These are phyloP conservation scores for Elongisporangium undulatum DNA, from an alignment of 352 stramenopile genomes.

Conservation along the genomic window DNA sequence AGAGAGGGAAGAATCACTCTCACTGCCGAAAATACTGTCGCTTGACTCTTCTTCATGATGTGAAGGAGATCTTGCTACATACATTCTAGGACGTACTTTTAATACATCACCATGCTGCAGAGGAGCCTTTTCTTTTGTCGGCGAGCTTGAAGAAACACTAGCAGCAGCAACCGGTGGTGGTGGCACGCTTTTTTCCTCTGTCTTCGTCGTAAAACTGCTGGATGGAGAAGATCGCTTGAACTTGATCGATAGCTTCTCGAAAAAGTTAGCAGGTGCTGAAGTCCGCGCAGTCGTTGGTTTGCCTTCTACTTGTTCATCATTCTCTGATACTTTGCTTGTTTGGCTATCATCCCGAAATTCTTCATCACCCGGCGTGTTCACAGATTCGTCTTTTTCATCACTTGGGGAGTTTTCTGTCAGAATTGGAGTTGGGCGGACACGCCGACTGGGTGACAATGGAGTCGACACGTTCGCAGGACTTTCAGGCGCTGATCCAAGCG, in stretches of 20 bases:
- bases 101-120: slow-evolving; percentile 32
- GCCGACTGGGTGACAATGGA: background rate
- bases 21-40: slow-evolving; percentile 83
- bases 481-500: slow-evolving; percentile 3
- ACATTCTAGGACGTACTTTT: slow-evolving; percentile 71
- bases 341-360: background rate
- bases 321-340: slow-evolving; percentile 9
- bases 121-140: background rate
- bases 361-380: slow-evolving; percentile 20
- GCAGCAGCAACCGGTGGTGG: slow-evolving; percentile 3
- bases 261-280: slow-evolving; percentile 68
- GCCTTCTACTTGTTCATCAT: slow-evolving; percentile 27
- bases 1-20: slow-evolving; percentile 52
- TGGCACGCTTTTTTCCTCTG: slow-evolving; percentile 14
- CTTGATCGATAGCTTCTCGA: slow-evolving; percentile 78
- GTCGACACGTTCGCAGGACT: slow-evolving; percentile 14
- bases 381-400: background rate
- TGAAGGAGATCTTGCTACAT: slow-evolving; percentile 58
- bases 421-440: slow-evolving; percentile 6
- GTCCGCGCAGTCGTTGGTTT: slow-evolving; percentile 5
- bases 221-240: slow-evolving; percentile 73
- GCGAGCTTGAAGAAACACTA: slow-evolving; percentile 12
- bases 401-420: slow-evolving; percentile 8
- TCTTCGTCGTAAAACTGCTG: slow-evolving; percentile 17
- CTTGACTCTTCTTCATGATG: slow-evolving; percentile 79